These are phyloP conservation scores for Grosmannia serpens DNA, from an alignment of 2,329 filamentous ascomycete genomes.

Conservation along the genomic window DNA sequence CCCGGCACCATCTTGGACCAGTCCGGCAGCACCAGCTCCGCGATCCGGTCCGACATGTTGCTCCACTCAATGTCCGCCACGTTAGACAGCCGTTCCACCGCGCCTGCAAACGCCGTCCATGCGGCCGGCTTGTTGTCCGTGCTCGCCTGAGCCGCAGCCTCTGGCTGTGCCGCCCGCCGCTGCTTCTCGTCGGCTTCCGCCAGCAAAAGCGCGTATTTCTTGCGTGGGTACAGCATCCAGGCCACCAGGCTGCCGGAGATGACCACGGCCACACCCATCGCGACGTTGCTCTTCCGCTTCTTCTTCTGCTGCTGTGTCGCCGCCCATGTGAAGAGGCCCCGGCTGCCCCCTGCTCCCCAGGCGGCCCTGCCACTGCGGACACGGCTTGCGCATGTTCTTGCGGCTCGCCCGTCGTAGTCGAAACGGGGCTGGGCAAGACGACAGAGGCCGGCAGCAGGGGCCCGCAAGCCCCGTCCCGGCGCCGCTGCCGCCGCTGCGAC, in stretches of 20 bases:
- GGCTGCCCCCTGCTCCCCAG: neutral
- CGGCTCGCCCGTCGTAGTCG: neutral
- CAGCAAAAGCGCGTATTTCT: neutral
- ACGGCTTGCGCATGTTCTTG: neutral
- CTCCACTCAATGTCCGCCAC: conserved; percentile 45
- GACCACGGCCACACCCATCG: neutral
- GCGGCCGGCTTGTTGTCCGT: conserved; percentile 16
- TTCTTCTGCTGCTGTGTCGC: neutral
- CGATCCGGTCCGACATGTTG: conserved; percentile 45
- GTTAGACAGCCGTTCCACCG: conserved; percentile 40
- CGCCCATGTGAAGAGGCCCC: neutral
- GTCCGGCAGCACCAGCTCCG: conserved; percentile 63
- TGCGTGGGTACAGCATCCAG: neutral
- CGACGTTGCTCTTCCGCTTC: neutral
- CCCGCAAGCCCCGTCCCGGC: neutral
- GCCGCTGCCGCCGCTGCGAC: neutral
- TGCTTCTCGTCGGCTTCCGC: neutral
- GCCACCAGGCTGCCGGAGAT: neutral
- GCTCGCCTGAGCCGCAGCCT: neutral
- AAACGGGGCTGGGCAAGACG: neutral
- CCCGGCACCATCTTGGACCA: conserved; percentile 71
- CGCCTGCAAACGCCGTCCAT: conserved; percentile 35
- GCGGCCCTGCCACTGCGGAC: neutral
- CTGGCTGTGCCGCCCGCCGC: neutral
- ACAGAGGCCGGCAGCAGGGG: neutral